Percentiles rank a stretch among this genome's conserved stretches.
Conservation (phyloP, 2,329 filamentous ascomycete genomes). For the Pseudopithomyces chartarum region DNA sequence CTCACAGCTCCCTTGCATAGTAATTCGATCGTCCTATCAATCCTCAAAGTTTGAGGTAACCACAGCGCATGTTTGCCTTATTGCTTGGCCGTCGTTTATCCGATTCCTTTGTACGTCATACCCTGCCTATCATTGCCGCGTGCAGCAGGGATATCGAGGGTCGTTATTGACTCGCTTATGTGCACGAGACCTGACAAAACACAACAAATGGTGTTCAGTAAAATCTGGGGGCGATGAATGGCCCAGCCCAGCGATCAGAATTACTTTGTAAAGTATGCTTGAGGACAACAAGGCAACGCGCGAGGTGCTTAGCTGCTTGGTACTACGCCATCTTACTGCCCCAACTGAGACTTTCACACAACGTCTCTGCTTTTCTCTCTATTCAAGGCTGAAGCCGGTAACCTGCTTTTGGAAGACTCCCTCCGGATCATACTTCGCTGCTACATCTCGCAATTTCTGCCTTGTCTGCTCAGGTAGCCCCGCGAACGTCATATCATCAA, state of each 20-base stretch:
- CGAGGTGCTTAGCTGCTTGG: too few species aligned
- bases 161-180: too few species aligned
- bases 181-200: too few species aligned
- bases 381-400: slow-evolving; percentile 26
- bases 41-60: neutral
- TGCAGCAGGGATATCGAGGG: neutral
- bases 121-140: neutral
- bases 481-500: neutral
- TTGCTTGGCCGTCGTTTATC: neutral
- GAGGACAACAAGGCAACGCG: too few species aligned
- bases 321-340: too few species aligned
- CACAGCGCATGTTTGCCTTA: neutral
- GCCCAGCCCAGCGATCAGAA: too few species aligned
- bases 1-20: neutral
- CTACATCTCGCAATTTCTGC: neutral
- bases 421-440: slow-evolving; percentile 1
- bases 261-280: too few species aligned
- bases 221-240: too few species aligned
- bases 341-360: too few species aligned
- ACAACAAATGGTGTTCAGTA: too few species aligned
- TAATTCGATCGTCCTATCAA: neutral
- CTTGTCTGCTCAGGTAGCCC: slow-evolving; percentile 2
- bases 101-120: neutral
- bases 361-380: neutral
- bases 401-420: slow-evolving; percentile 22